Percentiles rank a stretch among this genome's conserved stretches.
Evolutionary conservation across 2,329 filamentous ascomycete species (phyloP).

Genomic region (Clarireedia hainanense): DNA sequence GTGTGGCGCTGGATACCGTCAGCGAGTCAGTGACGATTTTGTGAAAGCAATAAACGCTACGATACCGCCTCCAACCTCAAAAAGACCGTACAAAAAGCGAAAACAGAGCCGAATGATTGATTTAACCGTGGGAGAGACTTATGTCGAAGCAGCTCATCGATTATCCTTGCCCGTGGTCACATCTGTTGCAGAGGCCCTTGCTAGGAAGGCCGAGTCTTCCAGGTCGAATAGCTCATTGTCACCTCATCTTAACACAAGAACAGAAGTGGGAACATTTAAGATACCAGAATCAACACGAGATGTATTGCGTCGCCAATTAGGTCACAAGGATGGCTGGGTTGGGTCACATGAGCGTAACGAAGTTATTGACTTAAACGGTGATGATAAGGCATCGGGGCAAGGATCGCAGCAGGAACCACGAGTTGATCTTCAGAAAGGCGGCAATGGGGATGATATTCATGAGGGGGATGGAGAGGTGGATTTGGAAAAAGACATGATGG

Average conservation of each 20-base stretch:
- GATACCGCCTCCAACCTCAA: no score
- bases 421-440: not conserved
- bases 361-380: slow-evolving; percentile 1
- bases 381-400: not conserved
- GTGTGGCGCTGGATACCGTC: not conserved
- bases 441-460: not conserved
- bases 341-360: not conserved
- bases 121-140: no score
- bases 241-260: not conserved
- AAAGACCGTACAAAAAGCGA: no score
- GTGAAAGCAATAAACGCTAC: no score
- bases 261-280: not conserved
- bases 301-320: not conserved
- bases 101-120: no score
- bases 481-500: not conserved
- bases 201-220: not conserved
- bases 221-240: not conserved
- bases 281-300: not conserved
- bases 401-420: not conserved
- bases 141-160: not conserved
- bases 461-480: not conserved
- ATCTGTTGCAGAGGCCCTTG: not conserved
- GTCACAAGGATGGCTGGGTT: no score
- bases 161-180: not conserved
- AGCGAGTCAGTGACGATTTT: not conserved